These are phyloP conservation scores for Adansonia grandidieri DNA, from an alignment of 441 rosid species.

Conservation along the genomic window DNA sequence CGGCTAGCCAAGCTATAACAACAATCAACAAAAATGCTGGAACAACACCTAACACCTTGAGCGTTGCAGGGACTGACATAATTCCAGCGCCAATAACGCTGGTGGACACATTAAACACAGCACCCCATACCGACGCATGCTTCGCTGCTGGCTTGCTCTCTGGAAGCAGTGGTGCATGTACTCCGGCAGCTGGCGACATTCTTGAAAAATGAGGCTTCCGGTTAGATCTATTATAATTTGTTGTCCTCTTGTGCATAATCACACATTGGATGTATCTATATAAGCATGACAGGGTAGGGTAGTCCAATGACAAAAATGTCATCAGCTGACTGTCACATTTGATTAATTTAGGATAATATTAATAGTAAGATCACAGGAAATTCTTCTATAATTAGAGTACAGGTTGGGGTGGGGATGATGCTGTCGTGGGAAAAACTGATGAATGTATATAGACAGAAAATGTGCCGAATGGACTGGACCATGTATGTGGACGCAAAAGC, in stretches of 20 bases:
- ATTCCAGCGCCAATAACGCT: slow-evolving; percentile 88
- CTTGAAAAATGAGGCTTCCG: slow-evolving; percentile 25
- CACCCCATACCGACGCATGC: slow-evolving; percentile 60
- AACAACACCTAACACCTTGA: slow-evolving; percentile 70
- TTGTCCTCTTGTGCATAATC: slow-evolving; percentile 32
- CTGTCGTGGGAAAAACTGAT: not conserved
- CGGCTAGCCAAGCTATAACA: slow-evolving; percentile 66
- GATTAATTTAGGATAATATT: not conserved
- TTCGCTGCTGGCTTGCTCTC: slow-evolving; percentile 32
- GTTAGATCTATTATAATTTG: not conserved
- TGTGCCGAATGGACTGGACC: not conserved
- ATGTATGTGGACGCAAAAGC: slow-evolving; percentile 23
- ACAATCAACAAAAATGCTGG: slow-evolving; percentile 63
- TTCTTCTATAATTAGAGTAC: not conserved
- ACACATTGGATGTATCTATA: not conserved
- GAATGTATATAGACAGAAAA: not conserved
- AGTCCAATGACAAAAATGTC: slow-evolving; percentile 34
- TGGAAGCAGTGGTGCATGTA: slow-evolving; percentile 56
- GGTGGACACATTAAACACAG: slow-evolving; percentile 82
- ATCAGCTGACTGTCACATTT: not conserved
- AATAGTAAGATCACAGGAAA: not conserved
- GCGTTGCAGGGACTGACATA: slow-evolving; percentile 88
- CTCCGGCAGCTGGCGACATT: slow-evolving; percentile 52
- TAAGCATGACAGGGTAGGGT: not conserved
- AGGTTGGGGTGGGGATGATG: slow-evolving; percentile 21